phyloP scores from a whole-genome alignment of 306 rosid species.

The Ochetophila trinervis region DNA sequence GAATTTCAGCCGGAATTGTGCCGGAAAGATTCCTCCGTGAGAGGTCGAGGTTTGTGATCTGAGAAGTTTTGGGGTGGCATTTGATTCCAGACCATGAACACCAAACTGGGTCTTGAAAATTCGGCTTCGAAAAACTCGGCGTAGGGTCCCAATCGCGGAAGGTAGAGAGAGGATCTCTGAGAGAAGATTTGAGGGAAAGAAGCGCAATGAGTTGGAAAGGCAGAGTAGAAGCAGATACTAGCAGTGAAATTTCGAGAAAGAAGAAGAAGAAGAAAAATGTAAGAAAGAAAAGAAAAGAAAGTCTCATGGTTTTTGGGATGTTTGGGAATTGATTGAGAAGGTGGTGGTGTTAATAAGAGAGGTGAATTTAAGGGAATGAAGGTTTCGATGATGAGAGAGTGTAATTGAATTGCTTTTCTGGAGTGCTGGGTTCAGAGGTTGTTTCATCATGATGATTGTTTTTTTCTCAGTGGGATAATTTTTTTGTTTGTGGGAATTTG shows the following conservation, averaged over 20 bases:
- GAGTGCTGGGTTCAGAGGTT: conserved; percentile 89
- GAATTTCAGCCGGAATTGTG: conserved; percentile 53
- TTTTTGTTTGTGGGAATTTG: conserved; percentile 51
- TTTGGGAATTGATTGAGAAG: conserved; percentile 40
- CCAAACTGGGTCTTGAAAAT: conserved; percentile 54
- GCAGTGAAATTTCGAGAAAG: conserved; percentile 30
- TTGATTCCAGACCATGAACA: conserved; percentile 86
- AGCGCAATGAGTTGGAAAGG: conserved; percentile 63
- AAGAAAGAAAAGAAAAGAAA: conserved; percentile 34
- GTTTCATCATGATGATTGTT: conserved; percentile 69
- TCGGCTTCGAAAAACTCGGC: conserved; percentile 31
- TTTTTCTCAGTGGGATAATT: conserved; percentile 56
- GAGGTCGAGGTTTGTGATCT: conserved; percentile 63
- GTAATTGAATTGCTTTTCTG: conserved; percentile 51
- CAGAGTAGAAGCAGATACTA: conserved; percentile 35
- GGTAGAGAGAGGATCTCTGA: conserved; percentile 57
- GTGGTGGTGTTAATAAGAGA: conserved; percentile 31
- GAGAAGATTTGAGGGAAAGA: conserved; percentile 60
- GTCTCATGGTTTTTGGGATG: conserved; percentile 63
- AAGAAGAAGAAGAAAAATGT: conserved; percentile 27
- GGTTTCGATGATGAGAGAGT: conserved; percentile 50
- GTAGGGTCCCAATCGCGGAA: conserved; percentile 79
- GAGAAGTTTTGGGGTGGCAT: conserved; percentile 58
- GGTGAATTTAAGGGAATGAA: conserved; percentile 68
- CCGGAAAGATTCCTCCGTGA: conserved; percentile 82